Evolutionary conservation across 1,284 basidiomycete genomes (phyloP).

Genomic region (Trichosporon sp.): DNA sequence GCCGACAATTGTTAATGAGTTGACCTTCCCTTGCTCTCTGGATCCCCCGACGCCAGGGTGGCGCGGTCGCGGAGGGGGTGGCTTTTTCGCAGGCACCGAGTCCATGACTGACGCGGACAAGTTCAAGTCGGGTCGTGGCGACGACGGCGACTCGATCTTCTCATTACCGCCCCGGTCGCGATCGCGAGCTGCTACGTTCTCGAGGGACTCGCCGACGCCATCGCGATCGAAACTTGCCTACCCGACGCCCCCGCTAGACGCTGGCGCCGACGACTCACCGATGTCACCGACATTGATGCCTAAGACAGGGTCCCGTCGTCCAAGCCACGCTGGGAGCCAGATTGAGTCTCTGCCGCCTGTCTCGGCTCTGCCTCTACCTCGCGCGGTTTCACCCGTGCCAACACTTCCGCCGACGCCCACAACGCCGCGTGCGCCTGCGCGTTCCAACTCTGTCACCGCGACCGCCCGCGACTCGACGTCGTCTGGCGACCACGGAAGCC

Average conservation of each 20-base stretch:
- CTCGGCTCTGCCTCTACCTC: background rate
- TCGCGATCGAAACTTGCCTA: constrained; percentile 12
- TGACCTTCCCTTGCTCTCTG: constrained; percentile 28
- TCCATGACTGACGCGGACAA: constrained; percentile 18
- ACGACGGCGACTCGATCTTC: constrained; percentile 20
- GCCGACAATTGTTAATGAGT: constrained; percentile 21
- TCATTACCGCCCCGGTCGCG: constrained; percentile 9
- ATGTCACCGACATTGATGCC: constrained; percentile 16
- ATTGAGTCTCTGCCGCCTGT: background rate
- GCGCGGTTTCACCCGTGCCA: background rate
- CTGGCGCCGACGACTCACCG: background rate
- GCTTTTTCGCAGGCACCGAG: constrained; percentile 28
- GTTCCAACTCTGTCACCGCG: constrained; percentile 3
- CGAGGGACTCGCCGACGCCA: background rate
- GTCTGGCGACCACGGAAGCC: constrained; percentile 12
- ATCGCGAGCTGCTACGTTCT: constrained; percentile 1
- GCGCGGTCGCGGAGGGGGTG: constrained; percentile 31
- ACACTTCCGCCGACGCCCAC: constrained; percentile 10
- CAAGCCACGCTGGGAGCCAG: constrained; percentile 7
- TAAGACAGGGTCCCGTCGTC: constrained; percentile 11
- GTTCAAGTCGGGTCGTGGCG: constrained; percentile 13
- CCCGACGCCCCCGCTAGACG: background rate
- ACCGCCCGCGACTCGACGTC: constrained; percentile 15
- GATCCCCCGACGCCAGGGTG: constrained; percentile 25
- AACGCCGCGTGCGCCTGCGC: background rate